phyloP scores from a whole-genome alignment of 2,329 filamentous ascomycete species.

The Helminthosporium solani region DNA sequence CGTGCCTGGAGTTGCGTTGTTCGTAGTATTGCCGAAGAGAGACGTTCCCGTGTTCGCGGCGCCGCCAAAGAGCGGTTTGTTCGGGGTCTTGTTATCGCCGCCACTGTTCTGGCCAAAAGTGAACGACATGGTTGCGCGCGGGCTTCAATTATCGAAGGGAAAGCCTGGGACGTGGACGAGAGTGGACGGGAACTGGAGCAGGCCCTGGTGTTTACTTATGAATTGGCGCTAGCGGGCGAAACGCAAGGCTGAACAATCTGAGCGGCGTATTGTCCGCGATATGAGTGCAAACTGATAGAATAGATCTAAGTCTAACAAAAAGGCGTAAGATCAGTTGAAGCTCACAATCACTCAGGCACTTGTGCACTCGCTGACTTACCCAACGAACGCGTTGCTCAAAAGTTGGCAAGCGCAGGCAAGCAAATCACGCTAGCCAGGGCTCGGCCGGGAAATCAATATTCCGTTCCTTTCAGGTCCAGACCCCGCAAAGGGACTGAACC shows the following conservation, averaged over 20 bases:
- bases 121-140: constrained; percentile 24
- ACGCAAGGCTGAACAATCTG: background rate
- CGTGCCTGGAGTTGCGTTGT: constrained; percentile 5
- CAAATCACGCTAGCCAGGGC: constrained; percentile 17
- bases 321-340: background rate
- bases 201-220: constrained; percentile 20
- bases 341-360: background rate
- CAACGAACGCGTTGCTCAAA: constrained; percentile 31
- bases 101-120: constrained; percentile 36
- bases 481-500: background rate
- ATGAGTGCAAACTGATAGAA: background rate
- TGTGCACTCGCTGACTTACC: too few species aligned
- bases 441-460: constrained; percentile 27
- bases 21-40: constrained; percentile 27
- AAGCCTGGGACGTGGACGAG: constrained; percentile 5
- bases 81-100: constrained; percentile 25
- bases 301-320: constrained; percentile 4
- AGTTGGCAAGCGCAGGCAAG: constrained; percentile 23
- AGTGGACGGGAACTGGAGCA: constrained; percentile 7
- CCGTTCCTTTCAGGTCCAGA: constrained; percentile 10
- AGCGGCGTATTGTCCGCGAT: too few species aligned
- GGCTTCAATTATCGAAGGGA: background rate
- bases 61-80: constrained; percentile 31
- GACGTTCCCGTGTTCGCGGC: constrained; percentile 17
- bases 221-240: background rate